phyloP scores from a whole-genome alignment of 1,284 basidiomycete genomes.

The Boletus mariae region DNA sequence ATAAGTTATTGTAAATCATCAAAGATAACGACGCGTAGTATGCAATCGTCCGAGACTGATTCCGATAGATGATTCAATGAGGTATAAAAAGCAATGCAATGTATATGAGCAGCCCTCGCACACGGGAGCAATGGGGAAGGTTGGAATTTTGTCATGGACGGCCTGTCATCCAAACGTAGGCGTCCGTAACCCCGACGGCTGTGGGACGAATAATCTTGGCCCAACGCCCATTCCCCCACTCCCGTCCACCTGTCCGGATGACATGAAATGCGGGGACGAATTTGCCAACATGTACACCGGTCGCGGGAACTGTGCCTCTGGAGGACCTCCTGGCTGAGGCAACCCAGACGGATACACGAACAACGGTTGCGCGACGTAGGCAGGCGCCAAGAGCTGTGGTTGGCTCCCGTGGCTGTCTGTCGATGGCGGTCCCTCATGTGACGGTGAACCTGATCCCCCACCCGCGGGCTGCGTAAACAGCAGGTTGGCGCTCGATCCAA shows the following conservation, averaged over 20 bases:
- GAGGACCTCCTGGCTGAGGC: constrained; percentile 28
- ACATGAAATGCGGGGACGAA: constrained; percentile 25
- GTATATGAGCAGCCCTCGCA: not conserved
- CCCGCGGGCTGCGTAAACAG: constrained; percentile 24
- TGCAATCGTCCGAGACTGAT: constrained; percentile 4
- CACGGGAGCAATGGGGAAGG: not conserved
- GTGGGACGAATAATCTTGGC: constrained; percentile 24
- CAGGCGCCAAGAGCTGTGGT: constrained; percentile 26
- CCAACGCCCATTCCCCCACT: constrained; percentile 5
- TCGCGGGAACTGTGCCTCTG: constrained; percentile 22
- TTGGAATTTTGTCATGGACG: not conserved
- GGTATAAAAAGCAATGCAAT: constrained; percentile 4
- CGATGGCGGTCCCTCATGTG: constrained; percentile 27
- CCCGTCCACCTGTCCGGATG: constrained; percentile 21
- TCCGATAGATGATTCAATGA: not conserved
- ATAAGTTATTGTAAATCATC: not conserved
- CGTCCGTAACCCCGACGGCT: constrained; percentile 26
- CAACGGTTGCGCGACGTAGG: constrained; percentile 32
- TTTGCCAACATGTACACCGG: constrained; percentile 31
- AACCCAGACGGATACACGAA: constrained; percentile 32
- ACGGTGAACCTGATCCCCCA: constrained; percentile 25
- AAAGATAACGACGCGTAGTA: not conserved
- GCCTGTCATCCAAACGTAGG: constrained; percentile 23
- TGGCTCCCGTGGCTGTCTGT: constrained; percentile 33
- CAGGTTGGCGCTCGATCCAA: constrained; percentile 32